phyloP scores from a whole-genome alignment of 129 eudicot genomes.

The Pittosporum tobira region DNA sequence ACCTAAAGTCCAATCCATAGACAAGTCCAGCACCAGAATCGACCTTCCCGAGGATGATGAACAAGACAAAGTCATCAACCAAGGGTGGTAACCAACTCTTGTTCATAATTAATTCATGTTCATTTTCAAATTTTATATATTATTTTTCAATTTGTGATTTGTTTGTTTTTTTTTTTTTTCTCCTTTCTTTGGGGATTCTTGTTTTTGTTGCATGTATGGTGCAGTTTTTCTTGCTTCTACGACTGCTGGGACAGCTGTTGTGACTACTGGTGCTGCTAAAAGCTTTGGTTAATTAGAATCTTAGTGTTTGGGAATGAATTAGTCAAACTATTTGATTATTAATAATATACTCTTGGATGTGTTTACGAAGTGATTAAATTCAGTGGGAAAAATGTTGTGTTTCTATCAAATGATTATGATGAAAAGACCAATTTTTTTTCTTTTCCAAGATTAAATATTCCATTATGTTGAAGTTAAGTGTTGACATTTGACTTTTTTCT shows the following conservation, averaged over 20 bases:
- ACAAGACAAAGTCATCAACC: conserved; percentile 33
- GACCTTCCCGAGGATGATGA: conserved; percentile 40
- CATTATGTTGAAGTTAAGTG: no score
- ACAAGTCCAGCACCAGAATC: conserved; percentile 23
- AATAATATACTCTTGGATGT: no score
- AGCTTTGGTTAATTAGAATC: conserved; percentile 13
- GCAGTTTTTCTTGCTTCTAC: conserved; percentile 75
- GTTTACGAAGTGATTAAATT: no score
- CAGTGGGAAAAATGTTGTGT: no score
- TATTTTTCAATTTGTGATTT: not conserved
- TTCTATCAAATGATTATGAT: no score
- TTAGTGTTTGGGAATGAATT: not conserved
- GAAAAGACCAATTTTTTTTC: no score
- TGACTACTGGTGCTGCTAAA: conserved; percentile 63
- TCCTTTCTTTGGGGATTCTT: not conserved
- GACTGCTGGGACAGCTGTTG: conserved; percentile 49
- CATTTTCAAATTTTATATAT: not conserved
- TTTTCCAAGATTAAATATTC: no score
- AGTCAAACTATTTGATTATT: no score
- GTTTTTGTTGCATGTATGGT: conserved; percentile 8
- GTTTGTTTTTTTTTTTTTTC: not conserved
- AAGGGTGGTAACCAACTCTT: conserved; percentile 31
- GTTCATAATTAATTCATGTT: not conserved
- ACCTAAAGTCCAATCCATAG: conserved; percentile 55
- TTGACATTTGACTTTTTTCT: no score